Base-by-base conservation (phyloP, 345 rosid species). In the Nasturtium officinale region DNA sequence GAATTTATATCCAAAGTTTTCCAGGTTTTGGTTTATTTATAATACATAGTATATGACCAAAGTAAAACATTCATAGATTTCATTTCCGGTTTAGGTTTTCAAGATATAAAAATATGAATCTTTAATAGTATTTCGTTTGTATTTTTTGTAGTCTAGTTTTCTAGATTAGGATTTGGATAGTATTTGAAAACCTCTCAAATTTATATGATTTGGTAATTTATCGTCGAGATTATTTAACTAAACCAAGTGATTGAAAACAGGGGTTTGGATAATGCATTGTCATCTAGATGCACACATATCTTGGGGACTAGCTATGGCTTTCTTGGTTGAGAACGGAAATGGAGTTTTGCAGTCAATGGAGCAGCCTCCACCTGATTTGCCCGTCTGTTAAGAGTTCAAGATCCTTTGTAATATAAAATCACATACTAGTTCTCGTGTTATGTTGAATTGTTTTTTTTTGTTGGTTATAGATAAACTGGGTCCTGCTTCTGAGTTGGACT, bases 251-350 rank as follows among this genome's bases (percentile, higher is more conserved):
- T 46, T 45, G 65, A 35, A 54, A 55, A 51, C 79, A 90, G 98
- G 98, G 23, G 89, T 87, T 30, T 94, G 98, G 98, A 6, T 94
- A 51, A 86, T 94, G 98, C 98, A 94, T 73, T 94, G 97, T 62
- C 98, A 94, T 84, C 76, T 94, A 87, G 98, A 94, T 75, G 97
- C 83, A 76, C 98, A 94, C 42, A 88, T 94, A 58, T 43, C 85
- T 0, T 91, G 95, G 97, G 97, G 98, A 17, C 56, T 94, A 74
- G 96, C 98, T 3, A 87, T 82, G 96, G 95, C 89, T 29, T 94
- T 94, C 81, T 21, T 91, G 60, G 98, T 94, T 4, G 95, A 91
- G 33, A 67, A 94, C 20, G 98, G 98, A 17, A 8, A 78, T 7
- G 96, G 88, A 61, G 80, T 76, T 37, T 51, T 86, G 42, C 81